These are phyloP conservation scores for Coelastrella sp. DNA, from an alignment of 139 green algal species.

Conservation along the genomic window DNA sequence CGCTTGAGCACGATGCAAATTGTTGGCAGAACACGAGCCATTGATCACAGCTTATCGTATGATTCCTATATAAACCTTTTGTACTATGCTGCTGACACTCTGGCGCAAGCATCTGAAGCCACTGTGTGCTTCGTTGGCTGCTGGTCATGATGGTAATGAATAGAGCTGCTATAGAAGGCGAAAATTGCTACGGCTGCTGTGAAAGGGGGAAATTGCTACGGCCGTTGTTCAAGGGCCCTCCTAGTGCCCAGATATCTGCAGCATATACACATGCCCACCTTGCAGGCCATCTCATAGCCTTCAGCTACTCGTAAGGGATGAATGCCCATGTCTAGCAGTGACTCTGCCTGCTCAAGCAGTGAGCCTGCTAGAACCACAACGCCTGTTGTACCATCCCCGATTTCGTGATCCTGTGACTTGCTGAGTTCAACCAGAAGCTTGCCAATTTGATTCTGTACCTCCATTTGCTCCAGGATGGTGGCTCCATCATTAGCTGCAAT, in stretches of 20 bases:
- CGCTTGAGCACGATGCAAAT: too few relatives aligned
- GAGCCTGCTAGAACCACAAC: slow-evolving; percentile 91
- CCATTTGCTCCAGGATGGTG: slow-evolving; percentile 99
- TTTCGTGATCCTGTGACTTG: slow-evolving; percentile 85
- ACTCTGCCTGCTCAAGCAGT: slow-evolving; percentile 86
- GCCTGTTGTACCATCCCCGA: slow-evolving; percentile 96
- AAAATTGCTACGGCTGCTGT: too few relatives aligned
- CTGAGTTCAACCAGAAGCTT: slow-evolving; percentile 98
- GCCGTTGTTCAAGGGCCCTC: neutral
- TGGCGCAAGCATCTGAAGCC: too few relatives aligned
- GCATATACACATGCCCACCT: slow-evolving; percentile 47
- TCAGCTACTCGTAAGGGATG: slow-evolving; percentile 98
- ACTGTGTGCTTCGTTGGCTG: too few relatives aligned
- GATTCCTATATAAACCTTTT: too few relatives aligned
- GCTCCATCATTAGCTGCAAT: slow-evolving; percentile 97
- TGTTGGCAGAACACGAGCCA: too few relatives aligned
- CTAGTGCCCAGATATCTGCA: too few relatives aligned
- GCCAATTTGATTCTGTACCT: slow-evolving; percentile 99
- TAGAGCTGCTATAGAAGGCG: too few relatives aligned
- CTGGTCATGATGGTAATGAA: too few relatives aligned
- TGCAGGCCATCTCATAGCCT: slow-evolving; percentile 98
- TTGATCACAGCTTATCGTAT: too few relatives aligned
- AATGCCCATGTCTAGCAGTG: slow-evolving; percentile 97
- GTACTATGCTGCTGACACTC: too few relatives aligned
- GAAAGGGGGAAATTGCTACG: too few relatives aligned